Percentiles rank a stretch among this genome's conserved stretches.
These are phyloP conservation scores for Vanrija humicola DNA, from an alignment of 1,284 basidiomycete species.

Conservation along the genomic window DNA sequence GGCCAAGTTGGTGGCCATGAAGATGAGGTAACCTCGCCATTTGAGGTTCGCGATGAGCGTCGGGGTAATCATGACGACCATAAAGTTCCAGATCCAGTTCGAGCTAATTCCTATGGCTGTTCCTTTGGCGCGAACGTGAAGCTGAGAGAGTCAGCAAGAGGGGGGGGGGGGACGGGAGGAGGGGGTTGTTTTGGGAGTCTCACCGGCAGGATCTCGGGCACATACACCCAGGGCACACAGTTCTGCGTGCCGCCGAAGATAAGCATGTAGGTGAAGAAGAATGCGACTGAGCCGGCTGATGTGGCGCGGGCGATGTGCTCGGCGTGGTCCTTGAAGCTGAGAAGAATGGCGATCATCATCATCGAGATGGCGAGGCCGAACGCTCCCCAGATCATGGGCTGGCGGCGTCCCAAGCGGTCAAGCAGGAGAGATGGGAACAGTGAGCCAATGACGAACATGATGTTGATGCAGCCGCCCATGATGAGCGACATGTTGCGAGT, in stretches of 20 bases:
- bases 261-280: slow-evolving; percentile 6
- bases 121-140: slow-evolving; percentile 9
- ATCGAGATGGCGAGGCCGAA: slow-evolving; percentile 5
- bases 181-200: too few relatives aligned
- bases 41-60: slow-evolving; percentile 1
- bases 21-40: slow-evolving; percentile 8
- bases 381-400: slow-evolving; percentile 9
- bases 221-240: slow-evolving; percentile 9
- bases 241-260: slow-evolving; percentile 5
- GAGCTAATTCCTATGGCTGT: slow-evolving; percentile 4
- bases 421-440: slow-evolving; percentile 9
- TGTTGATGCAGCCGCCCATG: slow-evolving; percentile 11
- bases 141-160: neutral
- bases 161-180: too few relatives aligned
- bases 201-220: slow-evolving; percentile 5
- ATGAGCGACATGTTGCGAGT: slow-evolving; percentile 9
- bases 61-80: slow-evolving; percentile 2
- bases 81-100: slow-evolving; percentile 5
- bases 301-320: neutral
- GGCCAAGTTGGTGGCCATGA: slow-evolving; percentile 6
- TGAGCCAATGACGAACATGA: slow-evolving; percentile 10
- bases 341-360: slow-evolving; percentile 12
- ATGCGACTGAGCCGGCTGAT: neutral
- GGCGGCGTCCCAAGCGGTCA: slow-evolving; percentile 11
- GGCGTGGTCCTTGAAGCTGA: slow-evolving; percentile 7